These are phyloP conservation scores for Entomortierella chlamydospora DNA, from an alignment of 192 early-diverging fungal genomes.

Conservation along the genomic window DNA sequence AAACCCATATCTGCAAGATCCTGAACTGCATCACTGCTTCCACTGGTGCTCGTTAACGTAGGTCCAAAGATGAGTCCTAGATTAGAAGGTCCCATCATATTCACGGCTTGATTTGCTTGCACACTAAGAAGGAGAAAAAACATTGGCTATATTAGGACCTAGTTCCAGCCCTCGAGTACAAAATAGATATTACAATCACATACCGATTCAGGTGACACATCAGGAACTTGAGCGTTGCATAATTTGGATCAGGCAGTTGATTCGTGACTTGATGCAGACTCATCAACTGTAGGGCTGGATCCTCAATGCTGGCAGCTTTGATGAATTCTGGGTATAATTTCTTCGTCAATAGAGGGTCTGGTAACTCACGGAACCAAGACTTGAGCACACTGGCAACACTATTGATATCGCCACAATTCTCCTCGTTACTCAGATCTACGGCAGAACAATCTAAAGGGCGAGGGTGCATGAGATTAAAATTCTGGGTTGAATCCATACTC, in stretches of 20 bases:
- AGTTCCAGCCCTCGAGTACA: too few relatives aligned
- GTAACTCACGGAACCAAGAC: conserved; percentile 95
- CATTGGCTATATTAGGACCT: too few relatives aligned
- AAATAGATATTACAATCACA: conserved; percentile 12
- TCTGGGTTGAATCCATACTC: neutral
- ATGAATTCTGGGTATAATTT: conserved; percentile 74
- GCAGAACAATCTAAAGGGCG: conserved; percentile 63
- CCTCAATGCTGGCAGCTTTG: conserved; percentile 77
- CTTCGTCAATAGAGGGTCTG: conserved; percentile 85
- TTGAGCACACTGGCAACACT: conserved; percentile 89
- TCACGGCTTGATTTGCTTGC: conserved; percentile 77
- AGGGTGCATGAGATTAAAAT: neutral
- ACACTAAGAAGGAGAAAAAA: conserved; percentile 65
- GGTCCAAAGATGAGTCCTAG: conserved; percentile 95
- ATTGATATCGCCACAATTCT: conserved; percentile 80
- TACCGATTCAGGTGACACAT: conserved; percentile 86
- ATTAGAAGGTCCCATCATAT: conserved; percentile 91
- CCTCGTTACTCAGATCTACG: conserved; percentile 72
- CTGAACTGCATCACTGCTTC: conserved; percentile 57
- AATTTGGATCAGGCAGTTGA: conserved; percentile 82
- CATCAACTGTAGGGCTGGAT: conserved; percentile 69
- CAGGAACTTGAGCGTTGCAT: conserved; percentile 83
- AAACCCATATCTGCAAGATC: conserved; percentile 69
- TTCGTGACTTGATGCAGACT: conserved; percentile 82
- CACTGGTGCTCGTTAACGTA: conserved; percentile 69